A percentile compares a stretch with the other conserved stretches of the same genome.
Evolutionary conservation across 2,329 filamentous ascomycete genomes (phyloP).

Genomic region (Pseudogymnoascus sp.): DNA sequence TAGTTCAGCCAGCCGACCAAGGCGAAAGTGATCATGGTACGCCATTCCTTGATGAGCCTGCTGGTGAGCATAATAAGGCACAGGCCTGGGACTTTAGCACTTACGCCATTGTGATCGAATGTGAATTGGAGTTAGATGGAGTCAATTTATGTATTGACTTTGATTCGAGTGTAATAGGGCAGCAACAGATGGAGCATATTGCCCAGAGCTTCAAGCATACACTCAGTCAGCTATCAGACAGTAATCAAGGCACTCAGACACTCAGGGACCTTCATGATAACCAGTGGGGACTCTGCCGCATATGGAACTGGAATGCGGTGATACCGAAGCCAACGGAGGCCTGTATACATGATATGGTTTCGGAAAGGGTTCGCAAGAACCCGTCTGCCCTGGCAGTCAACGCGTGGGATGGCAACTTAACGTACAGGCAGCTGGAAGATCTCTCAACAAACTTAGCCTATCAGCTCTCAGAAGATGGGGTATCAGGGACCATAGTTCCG

Average conservation of each 20-base stretch:
- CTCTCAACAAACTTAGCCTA: constrained; percentile 16
- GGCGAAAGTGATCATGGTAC: neutral
- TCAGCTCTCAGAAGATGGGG: neutral
- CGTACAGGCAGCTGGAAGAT: constrained; percentile 18
- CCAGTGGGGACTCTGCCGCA: neutral
- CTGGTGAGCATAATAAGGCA: neutral
- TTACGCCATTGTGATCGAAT: constrained; percentile 8
- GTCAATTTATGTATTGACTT: constrained; percentile 5
- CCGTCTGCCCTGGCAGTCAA: constrained; percentile 9
- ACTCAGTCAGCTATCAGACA: neutral
- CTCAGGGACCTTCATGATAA: neutral
- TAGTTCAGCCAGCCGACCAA: constrained; percentile 16
- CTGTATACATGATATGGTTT: constrained; percentile 6
- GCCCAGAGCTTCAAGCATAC: neutral
- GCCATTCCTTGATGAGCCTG: neutral
- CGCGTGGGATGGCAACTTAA: constrained; percentile 16
- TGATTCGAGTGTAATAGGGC: neutral
- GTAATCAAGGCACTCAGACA: neutral
- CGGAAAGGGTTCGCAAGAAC: neutral
- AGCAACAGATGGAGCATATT: neutral
- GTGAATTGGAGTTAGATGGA: neutral
- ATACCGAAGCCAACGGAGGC: neutral
- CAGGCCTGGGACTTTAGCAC: neutral
- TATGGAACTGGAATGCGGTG: neutral
- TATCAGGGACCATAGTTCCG: constrained; percentile 10